Evolutionary conservation across 768 basidiomycete genomes (phyloP).

Genomic region (Boletus edulis): DNA sequence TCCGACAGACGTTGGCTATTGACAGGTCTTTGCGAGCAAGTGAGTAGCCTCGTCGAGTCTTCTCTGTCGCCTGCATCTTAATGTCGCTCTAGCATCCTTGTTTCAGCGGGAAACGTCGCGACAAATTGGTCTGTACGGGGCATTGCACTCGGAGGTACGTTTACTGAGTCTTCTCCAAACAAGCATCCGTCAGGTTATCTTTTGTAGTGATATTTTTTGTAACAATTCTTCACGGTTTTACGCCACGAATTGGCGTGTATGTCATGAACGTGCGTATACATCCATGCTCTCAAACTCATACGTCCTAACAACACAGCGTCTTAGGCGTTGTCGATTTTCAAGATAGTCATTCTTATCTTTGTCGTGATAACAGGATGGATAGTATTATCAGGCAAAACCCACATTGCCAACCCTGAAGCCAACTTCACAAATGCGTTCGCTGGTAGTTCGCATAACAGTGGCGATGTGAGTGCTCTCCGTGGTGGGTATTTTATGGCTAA

Average conservation of each 20-base stretch:
- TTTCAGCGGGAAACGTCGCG: constrained; percentile 41
- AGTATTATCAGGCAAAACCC: constrained; percentile 57
- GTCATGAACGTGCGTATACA: constrained; percentile 50
- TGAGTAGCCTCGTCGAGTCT: neutral
- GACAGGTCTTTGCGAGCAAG: constrained; percentile 34
- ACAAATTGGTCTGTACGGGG: constrained; percentile 57
- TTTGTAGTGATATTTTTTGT: constrained; percentile 48
- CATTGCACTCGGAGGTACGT: constrained; percentile 54
- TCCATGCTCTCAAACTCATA: no score
- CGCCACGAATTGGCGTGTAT: constrained; percentile 46
- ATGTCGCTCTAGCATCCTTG: constrained; percentile 40
- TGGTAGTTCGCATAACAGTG: constrained; percentile 51
- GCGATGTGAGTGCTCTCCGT: constrained; percentile 38
- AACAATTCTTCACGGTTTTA: constrained; percentile 50
- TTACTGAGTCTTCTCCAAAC: neutral
- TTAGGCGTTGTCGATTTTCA: constrained; percentile 49
- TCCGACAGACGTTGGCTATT: neutral
- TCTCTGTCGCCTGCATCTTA: neutral
- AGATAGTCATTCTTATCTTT: constrained; percentile 51
- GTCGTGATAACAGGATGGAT: constrained; percentile 59
- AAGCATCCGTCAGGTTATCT: no score
- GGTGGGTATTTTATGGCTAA: neutral
- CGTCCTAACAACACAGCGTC: constrained; percentile 8
- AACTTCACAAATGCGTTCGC: constrained; percentile 60
- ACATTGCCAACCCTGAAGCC: constrained; percentile 51